Evolutionary conservation across 2,329 filamentous ascomycete genomes (phyloP).

Genomic region (Pseudocercospora pini-densiflorae): DNA sequence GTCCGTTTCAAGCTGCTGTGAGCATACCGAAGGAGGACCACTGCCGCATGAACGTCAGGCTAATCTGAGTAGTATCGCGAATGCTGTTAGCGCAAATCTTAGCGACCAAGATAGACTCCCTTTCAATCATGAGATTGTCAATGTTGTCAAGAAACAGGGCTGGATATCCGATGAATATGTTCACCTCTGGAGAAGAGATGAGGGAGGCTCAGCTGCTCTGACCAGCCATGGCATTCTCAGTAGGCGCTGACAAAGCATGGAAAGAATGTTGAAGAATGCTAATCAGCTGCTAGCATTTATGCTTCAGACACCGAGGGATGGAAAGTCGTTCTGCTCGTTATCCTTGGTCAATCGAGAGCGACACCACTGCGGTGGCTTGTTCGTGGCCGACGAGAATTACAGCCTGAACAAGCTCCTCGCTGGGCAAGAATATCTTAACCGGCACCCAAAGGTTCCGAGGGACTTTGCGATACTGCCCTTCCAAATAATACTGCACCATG

Average conservation of each 20-base stretch:
- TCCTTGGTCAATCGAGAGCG: conserved; percentile 41
- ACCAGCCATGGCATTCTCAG: conserved; percentile 38
- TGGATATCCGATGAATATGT: conserved; percentile 42
- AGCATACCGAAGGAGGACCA: conserved; percentile 5
- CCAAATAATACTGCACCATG: conserved; percentile 37
- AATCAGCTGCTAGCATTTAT: conserved; percentile 32
- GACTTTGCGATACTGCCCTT: conserved; percentile 42
- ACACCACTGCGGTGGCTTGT: conserved; percentile 39
- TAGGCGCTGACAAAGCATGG: conserved; percentile 14
- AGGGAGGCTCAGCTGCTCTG: conserved; percentile 39
- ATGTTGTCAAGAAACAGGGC: conserved; percentile 35
- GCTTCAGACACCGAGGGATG: conserved; percentile 41
- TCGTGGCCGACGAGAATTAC: conserved; percentile 37
- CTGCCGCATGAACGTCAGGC: background rate
- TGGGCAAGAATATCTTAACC: conserved; percentile 37
- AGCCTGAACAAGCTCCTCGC: conserved; percentile 35
- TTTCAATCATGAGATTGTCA: conserved; percentile 30
- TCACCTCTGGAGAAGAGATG: conserved; percentile 41
- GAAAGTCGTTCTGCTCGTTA: conserved; percentile 39
- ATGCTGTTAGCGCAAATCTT: conserved; percentile 37
- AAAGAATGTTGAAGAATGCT: background rate
- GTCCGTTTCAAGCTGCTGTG: conserved; percentile 42
- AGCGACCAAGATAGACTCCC: conserved; percentile 35
- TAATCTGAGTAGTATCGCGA: conserved; percentile 27
- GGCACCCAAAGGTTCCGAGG: conserved; percentile 40